Evolutionary conservation across 106 monocot genomes (phyloP).

Genomic region (Allium fistulosum): DNA sequence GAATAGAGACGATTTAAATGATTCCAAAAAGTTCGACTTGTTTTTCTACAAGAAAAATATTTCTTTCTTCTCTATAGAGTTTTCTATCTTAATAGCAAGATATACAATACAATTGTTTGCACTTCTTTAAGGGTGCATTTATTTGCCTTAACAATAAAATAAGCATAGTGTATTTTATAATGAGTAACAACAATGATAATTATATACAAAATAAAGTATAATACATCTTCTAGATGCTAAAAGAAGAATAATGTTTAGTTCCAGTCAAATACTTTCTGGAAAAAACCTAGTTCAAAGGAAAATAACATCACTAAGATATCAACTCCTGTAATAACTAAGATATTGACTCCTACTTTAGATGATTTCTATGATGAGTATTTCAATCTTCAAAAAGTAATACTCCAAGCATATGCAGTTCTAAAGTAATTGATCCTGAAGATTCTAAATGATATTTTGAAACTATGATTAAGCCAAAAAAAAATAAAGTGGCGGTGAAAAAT

Average conservation of each 20-base stretch:
- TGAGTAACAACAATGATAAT: too few species aligned
- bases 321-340: slow-evolving; percentile 50
- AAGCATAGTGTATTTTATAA: too few species aligned
- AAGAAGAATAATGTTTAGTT: slow-evolving; percentile 7
- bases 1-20: too few species aligned
- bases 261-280: slow-evolving; percentile 30
- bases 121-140: too few species aligned
- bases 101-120: too few species aligned
- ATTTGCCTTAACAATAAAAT: too few species aligned
- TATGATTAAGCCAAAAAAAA: not conserved
- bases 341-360: slow-evolving; percentile 77
- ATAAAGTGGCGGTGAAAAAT: not conserved
- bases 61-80: too few species aligned
- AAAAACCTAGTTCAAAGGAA: slow-evolving; percentile 23
- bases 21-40: too few species aligned
- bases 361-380: slow-evolving; percentile 89
- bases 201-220: too few species aligned
- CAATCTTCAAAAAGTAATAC: slow-evolving; percentile 19
- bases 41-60: too few species aligned
- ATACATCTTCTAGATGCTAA: too few species aligned
- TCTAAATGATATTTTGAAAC: slow-evolving; percentile 9
- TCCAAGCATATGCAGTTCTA: slow-evolving; percentile 19
- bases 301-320: slow-evolving; percentile 18
- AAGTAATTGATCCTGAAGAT: slow-evolving; percentile 15
- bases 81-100: too few species aligned